A percentile compares a stretch with the other conserved stretches of the same genome.
Evolutionary conservation across 208 protist species (phyloP).

Genomic region (Trichomonas gallinae): DNA sequence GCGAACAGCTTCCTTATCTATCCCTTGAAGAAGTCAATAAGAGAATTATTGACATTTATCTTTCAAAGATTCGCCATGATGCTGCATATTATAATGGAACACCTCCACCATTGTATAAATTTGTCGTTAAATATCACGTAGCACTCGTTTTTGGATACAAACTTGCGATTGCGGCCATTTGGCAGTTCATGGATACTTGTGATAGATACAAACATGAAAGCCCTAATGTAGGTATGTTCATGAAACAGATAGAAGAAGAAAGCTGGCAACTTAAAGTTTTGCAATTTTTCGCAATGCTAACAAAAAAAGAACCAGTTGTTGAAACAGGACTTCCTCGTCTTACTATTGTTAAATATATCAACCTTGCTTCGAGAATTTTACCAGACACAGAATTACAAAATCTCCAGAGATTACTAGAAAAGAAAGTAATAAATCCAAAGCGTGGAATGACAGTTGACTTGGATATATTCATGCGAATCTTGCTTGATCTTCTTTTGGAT

Average conservation of each 20-base stretch:
- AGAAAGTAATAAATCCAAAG: background rate
- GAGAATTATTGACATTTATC: background rate
- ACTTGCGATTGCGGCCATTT: background rate
- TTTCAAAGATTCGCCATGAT: background rate
- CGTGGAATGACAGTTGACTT: background rate
- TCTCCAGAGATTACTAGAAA: background rate
- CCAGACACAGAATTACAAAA: background rate
- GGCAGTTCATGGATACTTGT: background rate
- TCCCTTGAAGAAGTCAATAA: background rate
- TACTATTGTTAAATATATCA: background rate
- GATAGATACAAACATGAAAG: background rate
- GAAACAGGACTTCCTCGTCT: background rate
- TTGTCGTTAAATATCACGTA: background rate
- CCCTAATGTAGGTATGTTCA: background rate
- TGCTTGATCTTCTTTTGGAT: background rate
- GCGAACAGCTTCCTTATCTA: background rate
- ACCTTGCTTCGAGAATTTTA: background rate
- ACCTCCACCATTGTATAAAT: background rate
- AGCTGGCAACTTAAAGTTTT: background rate
- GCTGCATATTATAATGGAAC: background rate
- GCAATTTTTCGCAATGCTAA: background rate
- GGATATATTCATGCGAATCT: background rate
- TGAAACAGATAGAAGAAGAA: background rate
- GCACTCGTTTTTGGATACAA: background rate
- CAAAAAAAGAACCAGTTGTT: background rate